Percentiles rank a stretch among this genome's conserved stretches.
Conservation (phyloP, 2,329 filamentous ascomycete species). For the Paraconiothyrium sp. region DNA sequence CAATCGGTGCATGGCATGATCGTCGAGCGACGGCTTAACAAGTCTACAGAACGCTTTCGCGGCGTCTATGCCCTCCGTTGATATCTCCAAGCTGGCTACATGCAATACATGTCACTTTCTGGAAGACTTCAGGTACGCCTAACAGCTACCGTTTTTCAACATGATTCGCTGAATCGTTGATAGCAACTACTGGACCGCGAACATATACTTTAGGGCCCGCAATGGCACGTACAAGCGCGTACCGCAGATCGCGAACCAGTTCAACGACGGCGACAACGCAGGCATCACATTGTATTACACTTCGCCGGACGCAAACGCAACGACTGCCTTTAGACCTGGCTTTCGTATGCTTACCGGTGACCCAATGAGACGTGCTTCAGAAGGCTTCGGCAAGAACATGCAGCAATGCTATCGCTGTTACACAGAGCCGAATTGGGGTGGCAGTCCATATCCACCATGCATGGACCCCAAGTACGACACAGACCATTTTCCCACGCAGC, state of each 20-base stretch:
- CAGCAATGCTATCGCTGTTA: slow-evolving; percentile 34
- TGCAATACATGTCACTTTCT: slow-evolving; percentile 33
- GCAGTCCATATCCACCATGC: slow-evolving; percentile 29
- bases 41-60: slow-evolving; percentile 27
- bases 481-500: slow-evolving; percentile 40
- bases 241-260: slow-evolving; percentile 31
- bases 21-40: neutral
- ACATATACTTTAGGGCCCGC: slow-evolving; percentile 40
- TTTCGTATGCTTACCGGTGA: slow-evolving; percentile 35
- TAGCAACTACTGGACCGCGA: slow-evolving; percentile 43
- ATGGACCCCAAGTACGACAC: slow-evolving; percentile 39
- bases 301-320: slow-evolving; percentile 23
- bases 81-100: slow-evolving; percentile 26
- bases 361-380: slow-evolving; percentile 26
- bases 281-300: slow-evolving; percentile 35
- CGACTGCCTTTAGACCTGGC: slow-evolving; percentile 32
- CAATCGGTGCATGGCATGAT: neutral
- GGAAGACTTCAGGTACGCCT: slow-evolving; percentile 16
- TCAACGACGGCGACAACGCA: slow-evolving; percentile 31
- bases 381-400: slow-evolving; percentile 28
- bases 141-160: neutral
- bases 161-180: neutral
- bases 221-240: slow-evolving; percentile 42
- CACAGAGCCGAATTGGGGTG: slow-evolving; percentile 27
- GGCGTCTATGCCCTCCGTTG: slow-evolving; percentile 24